A percentile compares a stretch with the other conserved stretches of the same genome.
These are phyloP conservation scores for Plasmodium cynomolgi DNA, from an alignment of 169 alveolate species.

Conservation along the genomic window DNA sequence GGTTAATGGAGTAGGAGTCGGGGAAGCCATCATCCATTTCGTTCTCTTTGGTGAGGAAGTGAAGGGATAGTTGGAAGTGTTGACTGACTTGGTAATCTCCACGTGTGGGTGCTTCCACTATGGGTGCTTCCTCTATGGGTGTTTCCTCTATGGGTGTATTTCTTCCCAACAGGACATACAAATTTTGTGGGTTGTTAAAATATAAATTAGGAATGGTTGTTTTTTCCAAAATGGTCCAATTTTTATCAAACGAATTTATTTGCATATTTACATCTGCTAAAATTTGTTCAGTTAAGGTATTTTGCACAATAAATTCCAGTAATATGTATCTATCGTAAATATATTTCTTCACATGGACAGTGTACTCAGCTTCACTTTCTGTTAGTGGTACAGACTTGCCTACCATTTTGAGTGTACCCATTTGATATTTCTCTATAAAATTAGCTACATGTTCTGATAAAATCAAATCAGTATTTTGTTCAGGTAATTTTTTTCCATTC, in stretches of 20 bases:
- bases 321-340: constrained; percentile 76
- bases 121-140: too few species aligned
- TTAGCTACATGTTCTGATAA: constrained; percentile 9
- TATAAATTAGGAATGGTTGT: constrained; percentile 32
- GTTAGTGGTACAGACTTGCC: constrained; percentile 80
- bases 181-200: constrained; percentile 42
- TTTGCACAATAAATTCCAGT: constrained; percentile 84
- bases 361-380: constrained; percentile 89
- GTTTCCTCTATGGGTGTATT: too few species aligned
- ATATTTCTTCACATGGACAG: constrained; percentile 79
- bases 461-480: background rate
- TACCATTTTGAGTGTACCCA: constrained; percentile 45
- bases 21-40: constrained; percentile 76
- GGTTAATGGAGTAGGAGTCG: constrained; percentile 79
- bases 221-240: constrained; percentile 39
- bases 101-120: background rate
- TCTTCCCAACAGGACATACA: constrained; percentile 29
- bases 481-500: constrained; percentile 4
- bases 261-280: constrained; percentile 18
- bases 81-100: constrained; percentile 32
- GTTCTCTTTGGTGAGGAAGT: constrained; percentile 73
- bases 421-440: constrained; percentile 25
- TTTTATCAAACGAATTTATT: constrained; percentile 29
- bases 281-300: constrained; percentile 80
- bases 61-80: constrained; percentile 64